These are phyloP conservation scores for Hemisphaericaspora xylanilytica DNA, from an alignment of 1,139 yeast species.

Conservation along the genomic window DNA sequence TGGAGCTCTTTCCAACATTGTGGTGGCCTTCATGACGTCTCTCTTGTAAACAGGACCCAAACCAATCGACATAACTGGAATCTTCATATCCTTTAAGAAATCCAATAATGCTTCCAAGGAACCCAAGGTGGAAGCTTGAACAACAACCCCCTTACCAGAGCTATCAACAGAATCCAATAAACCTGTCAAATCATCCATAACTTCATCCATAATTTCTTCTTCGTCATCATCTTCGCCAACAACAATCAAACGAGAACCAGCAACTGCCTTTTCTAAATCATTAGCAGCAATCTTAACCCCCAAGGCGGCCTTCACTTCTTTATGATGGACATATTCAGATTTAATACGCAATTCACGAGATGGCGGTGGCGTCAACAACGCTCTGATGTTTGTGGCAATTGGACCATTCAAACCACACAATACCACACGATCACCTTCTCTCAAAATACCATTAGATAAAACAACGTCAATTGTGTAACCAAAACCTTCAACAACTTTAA, in stretches of 20 bases:
- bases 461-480: conserved; percentile 99
- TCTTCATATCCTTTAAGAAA: conserved; percentile 96
- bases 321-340: conserved; percentile 91
- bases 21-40: conserved; percentile 95
- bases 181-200: conserved; percentile 97
- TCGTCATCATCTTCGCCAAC: conserved; percentile 98
- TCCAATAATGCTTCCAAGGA: conserved; percentile 95
- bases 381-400: conserved; percentile 95
- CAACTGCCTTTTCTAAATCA: conserved; percentile 97
- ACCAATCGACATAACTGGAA: conserved; percentile 98
- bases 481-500: conserved; percentile 97
- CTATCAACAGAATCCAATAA: conserved; percentile 91
- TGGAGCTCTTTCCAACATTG: conserved; percentile 96
- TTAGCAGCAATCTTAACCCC: conserved; percentile 99
- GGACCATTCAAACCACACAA: conserved; percentile 99
- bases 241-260: conserved; percentile 93
- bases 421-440: conserved; percentile 93
- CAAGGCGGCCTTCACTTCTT: conserved; percentile 96
- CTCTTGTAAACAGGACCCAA: conserved; percentile 97
- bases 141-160: conserved; percentile 94
- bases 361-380: conserved; percentile 96
- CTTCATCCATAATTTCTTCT: conserved; percentile 96
- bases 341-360: conserved; percentile 93
- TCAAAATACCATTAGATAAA: conserved; percentile 87
- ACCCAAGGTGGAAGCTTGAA: conserved; percentile 97